Base-by-base conservation (phyloP, 2,329 filamentous ascomycete genomes). In the Ophiocordyceps sinensis region DNA sequence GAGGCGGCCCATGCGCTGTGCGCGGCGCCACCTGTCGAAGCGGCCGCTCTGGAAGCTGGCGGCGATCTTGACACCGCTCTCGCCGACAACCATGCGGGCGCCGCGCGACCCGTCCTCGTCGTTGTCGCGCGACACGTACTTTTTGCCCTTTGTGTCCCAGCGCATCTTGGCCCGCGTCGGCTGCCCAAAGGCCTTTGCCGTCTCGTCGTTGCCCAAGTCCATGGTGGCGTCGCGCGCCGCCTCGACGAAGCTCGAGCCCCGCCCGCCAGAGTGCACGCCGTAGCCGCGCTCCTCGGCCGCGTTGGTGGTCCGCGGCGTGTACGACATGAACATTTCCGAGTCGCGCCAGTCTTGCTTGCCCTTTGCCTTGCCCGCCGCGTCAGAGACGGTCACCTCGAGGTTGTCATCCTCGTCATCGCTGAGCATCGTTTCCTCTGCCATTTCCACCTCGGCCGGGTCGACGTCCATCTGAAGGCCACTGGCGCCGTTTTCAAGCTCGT, bases 91-190 rank as follows among this genome's bases (percentile, higher is more conserved):
- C 66, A 95, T 80, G 55, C 73, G 74, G 44, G 65, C 60, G 38
- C 74, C 73, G 55, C 79, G 81, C 51, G 69, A 93, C 32, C 91
- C 91, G 64, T 98, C 93, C 51, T 94, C 85, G 64, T 98, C 91
- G 68, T 98, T 96, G 51, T 79, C 79, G 30, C 85, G 77, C 12
- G 85, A 71, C 30, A 98, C 89, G 65, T 96, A 98, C 64, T 95
- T 96, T 65, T 85, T 93, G 54, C 79, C 77, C 62, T 94, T 94
- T 68, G 93, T 89, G 67, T 98, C 91, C 91, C 91, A 98, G 49
- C 91, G 82, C 79, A 94, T 81, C 49, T 79, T 75, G 38, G 79
- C 64, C 51, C 79, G 82, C 37, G 79, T 75, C 3, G 86, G 77
- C 52, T 85, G 78, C 46, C 78, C 87, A 58, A 95, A 93, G 2